Base-by-base conservation (phyloP, 2,329 filamentous ascomycete species). In the Biscogniauxia sp. region DNA sequence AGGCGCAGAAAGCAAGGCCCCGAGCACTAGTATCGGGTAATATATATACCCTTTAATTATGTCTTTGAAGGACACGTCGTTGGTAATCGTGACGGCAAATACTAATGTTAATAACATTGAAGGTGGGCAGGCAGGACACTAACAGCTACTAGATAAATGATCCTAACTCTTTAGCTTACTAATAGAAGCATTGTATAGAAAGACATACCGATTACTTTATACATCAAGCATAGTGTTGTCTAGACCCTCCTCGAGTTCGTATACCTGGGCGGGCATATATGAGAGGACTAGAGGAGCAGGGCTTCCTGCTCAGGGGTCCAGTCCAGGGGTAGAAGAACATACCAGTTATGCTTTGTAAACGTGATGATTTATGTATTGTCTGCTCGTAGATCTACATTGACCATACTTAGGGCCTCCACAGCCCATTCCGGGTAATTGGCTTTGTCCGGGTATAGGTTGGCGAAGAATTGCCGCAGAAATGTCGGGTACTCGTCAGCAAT, bases 401-500 rank as follows among this genome's bases (percentile, higher is more conserved):
- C 94, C 0, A 82, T 84, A 62, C 78, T 82, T 64, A 99, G 76
- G 6, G 95, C 92, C 55, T 86, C 85, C 2, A 97, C 88, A 1
- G 92, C 93, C 95, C 95, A 99, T 0, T 79, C 76, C 0, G 96
- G 95, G 72, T 92, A 93, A 58, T 84, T 84, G 13, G 79, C 75
- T 76, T 84, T 85, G 67, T 88, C 82, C 57, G 83, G 73, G 74
- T 97, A 93, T 61, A 93, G 77, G 61, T 86, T 83, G 1, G 75
- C 79, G 76, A 99, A 99, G 78, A 97, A 98, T 37, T 83, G 77
- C 66, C 80, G 87, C 63, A 97, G 73, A 69, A 95, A 96, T 1
- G 80, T 83, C 1, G 95, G 93, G 74, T 90, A 98, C 56, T 81
- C 77, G 72, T 97, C 93, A 63, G 89, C 89, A 7, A 97, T 78